phyloP scores from a whole-genome alignment of 2,329 filamentous ascomycete species.

The Neurospora crassa region DNA sequence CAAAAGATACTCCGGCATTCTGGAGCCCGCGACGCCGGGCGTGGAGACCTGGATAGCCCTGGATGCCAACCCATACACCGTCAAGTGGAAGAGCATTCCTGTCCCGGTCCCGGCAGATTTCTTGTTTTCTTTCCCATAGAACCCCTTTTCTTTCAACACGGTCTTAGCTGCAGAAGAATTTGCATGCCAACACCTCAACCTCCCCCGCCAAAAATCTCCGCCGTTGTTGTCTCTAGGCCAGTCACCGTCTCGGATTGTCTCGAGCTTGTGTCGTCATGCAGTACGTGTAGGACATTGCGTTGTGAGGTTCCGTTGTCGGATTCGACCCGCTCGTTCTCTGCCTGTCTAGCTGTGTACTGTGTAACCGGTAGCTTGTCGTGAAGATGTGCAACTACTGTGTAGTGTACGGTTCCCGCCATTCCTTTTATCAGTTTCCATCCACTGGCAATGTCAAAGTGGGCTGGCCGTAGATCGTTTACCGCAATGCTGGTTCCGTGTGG shows the following conservation, averaged over 20 bases:
- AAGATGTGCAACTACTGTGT: not conserved
- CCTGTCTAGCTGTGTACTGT: not conserved
- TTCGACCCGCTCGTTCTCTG: not conserved
- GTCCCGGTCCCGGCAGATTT: not conserved
- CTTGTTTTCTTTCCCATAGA: no score
- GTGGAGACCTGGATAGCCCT: not conserved
- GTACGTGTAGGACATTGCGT: not conserved
- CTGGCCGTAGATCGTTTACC: not conserved
- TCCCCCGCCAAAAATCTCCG: not conserved
- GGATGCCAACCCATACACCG: not conserved
- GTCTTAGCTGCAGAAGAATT: not conserved
- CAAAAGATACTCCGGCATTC: not conserved
- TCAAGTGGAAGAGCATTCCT: not conserved
- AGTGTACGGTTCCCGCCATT: not conserved
- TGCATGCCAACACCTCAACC: not conserved
- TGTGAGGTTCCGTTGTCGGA: not conserved
- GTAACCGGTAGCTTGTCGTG: not conserved
- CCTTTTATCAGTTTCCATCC: not conserved
- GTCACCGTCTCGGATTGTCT: not conserved
- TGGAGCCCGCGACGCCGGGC: not conserved
- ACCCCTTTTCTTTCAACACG: not conserved
- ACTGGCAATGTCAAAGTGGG: not conserved
- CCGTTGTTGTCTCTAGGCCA: not conserved
- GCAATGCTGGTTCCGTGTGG: not conserved
- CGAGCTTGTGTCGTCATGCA: not conserved